Base-by-base conservation (phyloP, 2,329 filamentous ascomycete species). In the Dactylonectria macrodidyma region DNA sequence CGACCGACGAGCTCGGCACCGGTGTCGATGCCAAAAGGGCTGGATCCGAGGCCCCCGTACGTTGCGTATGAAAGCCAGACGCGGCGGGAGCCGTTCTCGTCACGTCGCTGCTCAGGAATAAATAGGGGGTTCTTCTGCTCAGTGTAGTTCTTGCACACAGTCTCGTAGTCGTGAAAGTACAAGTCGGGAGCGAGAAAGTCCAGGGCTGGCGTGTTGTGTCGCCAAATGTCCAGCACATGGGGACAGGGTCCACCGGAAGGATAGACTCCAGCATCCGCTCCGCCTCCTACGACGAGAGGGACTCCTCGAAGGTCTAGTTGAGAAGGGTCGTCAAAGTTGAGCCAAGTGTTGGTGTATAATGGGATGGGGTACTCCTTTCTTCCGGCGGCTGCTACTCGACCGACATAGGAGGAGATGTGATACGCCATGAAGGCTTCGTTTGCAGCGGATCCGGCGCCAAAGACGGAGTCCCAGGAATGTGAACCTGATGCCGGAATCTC, bases 61-160 rank as follows among this genome's bases (percentile, higher is more conserved):
- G 81, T 80, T 2, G 81, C 84, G 22, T 81, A 82, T 0, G 84
- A 80, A 0, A 79, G 58, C 82, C 83, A 86, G 1, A 85, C 73
- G 2, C 84, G 69, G 6, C 83, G 74, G 0, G 82, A 79, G 6
- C 84, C 84, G 33, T 81, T 78, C 41, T 84, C 84, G 60, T 87
- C 85, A 12, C 86, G 79, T 5, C 85, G 78, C 70, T 87, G 86
- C 75, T 88, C 86, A 0, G 86, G 86, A 44, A 88, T 86, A 68
- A 87, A 87, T 0, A 88, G 78, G 0, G 84, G 80, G 68, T 86
- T 83, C 11, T 76, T 74, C 3, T 80, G 75, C 57, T 85, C 83
- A 3, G 80, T 74, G 66, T 86, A 87, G 30, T 83, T 79, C 11
- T 70, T 72, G 63, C 85, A 87, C 0, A 83, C 79, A 1, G 67